phyloP scores from a whole-genome alignment of 2,329 filamentous ascomycete genomes.

The Ascochyta fabae region DNA sequence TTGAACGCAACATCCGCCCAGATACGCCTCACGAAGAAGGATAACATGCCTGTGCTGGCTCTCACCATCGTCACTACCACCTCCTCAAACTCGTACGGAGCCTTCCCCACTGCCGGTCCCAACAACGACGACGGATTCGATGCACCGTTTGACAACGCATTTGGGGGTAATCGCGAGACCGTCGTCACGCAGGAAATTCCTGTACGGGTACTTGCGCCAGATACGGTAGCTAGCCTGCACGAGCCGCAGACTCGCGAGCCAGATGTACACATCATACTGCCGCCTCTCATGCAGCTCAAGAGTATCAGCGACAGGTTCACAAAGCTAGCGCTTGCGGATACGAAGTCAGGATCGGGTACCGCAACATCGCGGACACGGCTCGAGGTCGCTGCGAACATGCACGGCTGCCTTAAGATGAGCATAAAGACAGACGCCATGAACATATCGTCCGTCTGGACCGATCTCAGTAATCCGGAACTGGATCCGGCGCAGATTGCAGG shows the following conservation, averaged over 20 bases:
- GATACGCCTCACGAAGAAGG: constrained; percentile 91
- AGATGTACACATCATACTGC: constrained; percentile 91
- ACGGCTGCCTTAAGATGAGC: constrained; percentile 80
- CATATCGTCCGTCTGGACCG: constrained; percentile 85
- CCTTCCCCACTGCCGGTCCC: constrained; percentile 36
- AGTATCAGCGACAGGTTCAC: constrained; percentile 95
- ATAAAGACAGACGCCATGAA: constrained; percentile 83
- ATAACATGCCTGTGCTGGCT: constrained; percentile 82
- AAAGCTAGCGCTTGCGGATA: constrained; percentile 65
- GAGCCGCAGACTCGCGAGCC: constrained; percentile 90
- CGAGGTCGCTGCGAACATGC: constrained; percentile 92
- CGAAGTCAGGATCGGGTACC: constrained; percentile 46
- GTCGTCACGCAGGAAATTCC: constrained; percentile 95
- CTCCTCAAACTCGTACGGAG: constrained; percentile 56
- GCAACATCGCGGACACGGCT: constrained; percentile 61
- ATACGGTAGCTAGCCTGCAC: constrained; percentile 88
- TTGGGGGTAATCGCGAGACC: constrained; percentile 76
- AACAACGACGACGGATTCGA: constrained; percentile 39
- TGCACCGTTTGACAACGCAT: constrained; percentile 31
- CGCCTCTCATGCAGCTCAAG: constrained; percentile 86
- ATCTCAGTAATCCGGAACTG: constrained; percentile 84
- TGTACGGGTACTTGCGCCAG: constrained; percentile 84
- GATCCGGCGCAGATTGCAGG: constrained; percentile 76
- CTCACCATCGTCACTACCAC: constrained; percentile 85
- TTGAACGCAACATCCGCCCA: constrained; percentile 80